phyloP scores from a whole-genome alignment of 169 alveolate species.

The Cyclospora cayetanensis region DNA sequence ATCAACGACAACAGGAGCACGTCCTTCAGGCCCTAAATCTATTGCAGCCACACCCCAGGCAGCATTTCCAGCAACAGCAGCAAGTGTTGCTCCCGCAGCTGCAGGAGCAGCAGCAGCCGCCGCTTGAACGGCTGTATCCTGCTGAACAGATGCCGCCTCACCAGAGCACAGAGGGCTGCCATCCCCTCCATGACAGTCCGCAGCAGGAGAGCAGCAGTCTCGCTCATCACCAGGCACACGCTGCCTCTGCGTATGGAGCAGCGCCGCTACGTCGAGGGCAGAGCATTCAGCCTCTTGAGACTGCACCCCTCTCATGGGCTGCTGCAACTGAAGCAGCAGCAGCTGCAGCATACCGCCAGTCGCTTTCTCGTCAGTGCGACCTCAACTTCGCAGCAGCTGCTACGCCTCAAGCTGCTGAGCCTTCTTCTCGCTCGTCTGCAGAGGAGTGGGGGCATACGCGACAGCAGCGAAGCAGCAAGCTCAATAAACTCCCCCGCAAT shows the following conservation, averaged over 20 bases:
- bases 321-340: background rate
- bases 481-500: background rate
- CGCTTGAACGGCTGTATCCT: background rate
- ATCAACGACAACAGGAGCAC: background rate
- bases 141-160: background rate
- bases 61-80: background rate
- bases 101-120: background rate
- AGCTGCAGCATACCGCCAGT: background rate
- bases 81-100: background rate
- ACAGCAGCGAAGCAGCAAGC: constrained; percentile 36
- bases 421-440: background rate
- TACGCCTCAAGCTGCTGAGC: background rate
- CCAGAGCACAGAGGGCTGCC: background rate
- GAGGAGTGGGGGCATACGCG: background rate
- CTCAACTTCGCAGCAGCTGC: background rate
- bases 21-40: too few species aligned
- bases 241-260: background rate
- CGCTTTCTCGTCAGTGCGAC: background rate
- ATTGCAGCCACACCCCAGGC: too few species aligned
- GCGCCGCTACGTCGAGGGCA: too few species aligned
- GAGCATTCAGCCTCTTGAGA: too few species aligned
- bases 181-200: background rate
- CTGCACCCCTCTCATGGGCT: background rate
- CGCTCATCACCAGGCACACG: background rate
- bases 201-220: constrained; percentile 1